Base-by-base conservation (phyloP, 495 filamentous ascomycete species). In the Tuber aestivum region DNA sequence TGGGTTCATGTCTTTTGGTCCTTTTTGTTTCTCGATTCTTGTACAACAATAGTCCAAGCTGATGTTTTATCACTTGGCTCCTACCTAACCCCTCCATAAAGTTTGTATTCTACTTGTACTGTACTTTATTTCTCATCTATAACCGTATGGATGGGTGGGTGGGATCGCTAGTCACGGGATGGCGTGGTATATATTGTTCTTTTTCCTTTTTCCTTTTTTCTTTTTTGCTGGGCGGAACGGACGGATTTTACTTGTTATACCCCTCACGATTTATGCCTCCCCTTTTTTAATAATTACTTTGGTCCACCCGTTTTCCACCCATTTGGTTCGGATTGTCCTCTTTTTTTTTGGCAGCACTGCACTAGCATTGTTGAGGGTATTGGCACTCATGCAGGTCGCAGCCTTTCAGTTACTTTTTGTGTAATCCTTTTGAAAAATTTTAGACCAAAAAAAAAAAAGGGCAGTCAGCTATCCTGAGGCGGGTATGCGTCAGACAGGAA, bases 71-170 rank as follows among this genome's bases (percentile, higher is more conserved):
- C 35, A 42, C 37, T 37, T n/a, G 70, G 70, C 70, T 38, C 41
- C 41, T 37, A 40, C 41, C 70, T 71, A 71, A 42, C 41, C 37
- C 32, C 18, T 42, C 18, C 56, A n/a, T 65, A 65, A 32, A 65
- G 35, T 41, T 71, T 71, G 41, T 71, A 42, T 40, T n/a, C 41
- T 71, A 40, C 37, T 71, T 70, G 70, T 80, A 21, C 65, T 79
- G 69, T 80, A 72, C 78, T 80, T 80, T 79, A 74, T 79, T 80
- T 80, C 79, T 80, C 70, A 69, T 77, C 79, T 70, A 50, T 73
- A 74, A 72, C 73, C 74, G 77, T 77, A 76, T 76, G 77, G 78
- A 38, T 50, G 70, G 72, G 65, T 79, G 77, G 78, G 61, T 76
- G 68, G 78, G 78, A 76, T 68, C 42, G 76, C 38, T 71, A 37